Base-by-base conservation (phyloP, 2,329 filamentous ascomycete genomes). In the Venturia aucupariae region DNA sequence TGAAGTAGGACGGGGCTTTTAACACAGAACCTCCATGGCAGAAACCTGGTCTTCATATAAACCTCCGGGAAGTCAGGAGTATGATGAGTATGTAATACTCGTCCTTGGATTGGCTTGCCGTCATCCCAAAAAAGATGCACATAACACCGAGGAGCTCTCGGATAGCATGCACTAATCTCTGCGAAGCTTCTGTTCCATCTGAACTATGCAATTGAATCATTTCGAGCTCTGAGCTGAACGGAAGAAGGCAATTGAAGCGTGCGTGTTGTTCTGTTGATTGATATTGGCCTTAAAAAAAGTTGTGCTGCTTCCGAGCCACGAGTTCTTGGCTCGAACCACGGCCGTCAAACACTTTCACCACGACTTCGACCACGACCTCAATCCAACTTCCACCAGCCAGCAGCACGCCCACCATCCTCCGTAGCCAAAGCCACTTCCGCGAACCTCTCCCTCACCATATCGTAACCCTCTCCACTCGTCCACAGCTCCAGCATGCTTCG, bases 401-500 rank as follows among this genome's bases (percentile, higher is more conserved):
- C 42, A 48, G 38, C 61, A 54, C 6, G 15, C 32, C 22, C 42
- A 48, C 42, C 17, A 74, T 76, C 74, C 61, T 13, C n/a, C 46
- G 22, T 10, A 62, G 22, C 22, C 70, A 68, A 68, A 13, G 30
- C 32, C 51, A 8, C 13, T 15, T 35, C 59, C 24, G 38, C 6
- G n/a, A 19, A 15, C 17, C 32, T 51, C 30, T 24, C 51, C 30
- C n/a, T 39, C n/a, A 17, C 48, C 30, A 60, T 51, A 60, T 42
- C 32, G 35, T 60, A 38, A n/a, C 22, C 61, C 13, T 54, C 41
- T 62, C 61, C 61, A 62, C 42, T 48, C 24, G 24, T 48, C 24
- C 30, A 38, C 19, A 63, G 54, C 35, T 51, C 46, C 63, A 59
- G 48, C 67, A 77, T 77, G 75, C 67, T 77, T 67, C 74, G 74